phyloP scores from a whole-genome alignment of 306 rosid species.

The Cyclanthera cordifolia region DNA sequence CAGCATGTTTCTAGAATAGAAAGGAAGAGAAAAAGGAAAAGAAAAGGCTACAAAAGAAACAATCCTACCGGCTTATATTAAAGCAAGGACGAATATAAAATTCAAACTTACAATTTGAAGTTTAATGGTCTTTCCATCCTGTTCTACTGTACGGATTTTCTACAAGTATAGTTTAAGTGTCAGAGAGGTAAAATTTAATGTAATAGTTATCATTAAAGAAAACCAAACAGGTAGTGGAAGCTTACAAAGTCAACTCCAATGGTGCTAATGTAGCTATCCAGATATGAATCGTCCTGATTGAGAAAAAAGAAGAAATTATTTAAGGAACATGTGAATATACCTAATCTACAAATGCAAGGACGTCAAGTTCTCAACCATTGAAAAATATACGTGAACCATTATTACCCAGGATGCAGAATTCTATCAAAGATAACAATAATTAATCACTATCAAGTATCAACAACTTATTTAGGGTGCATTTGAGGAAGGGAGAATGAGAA shows the following conservation, averaged over 20 bases:
- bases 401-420: not conserved
- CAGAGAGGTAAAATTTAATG: constrained; percentile 10
- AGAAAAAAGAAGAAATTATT: constrained; percentile 17
- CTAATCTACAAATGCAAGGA: not conserved
- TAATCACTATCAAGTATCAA: not conserved
- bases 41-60: no score
- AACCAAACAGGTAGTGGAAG: constrained; percentile 11
- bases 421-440: not conserved
- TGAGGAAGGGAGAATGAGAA: no score
- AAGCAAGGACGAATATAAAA: not conserved
- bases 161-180: constrained; percentile 20
- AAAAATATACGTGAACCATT: not conserved
- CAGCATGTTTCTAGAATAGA: not conserved
- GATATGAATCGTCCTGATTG: constrained; percentile 65
- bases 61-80: no score
- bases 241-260: constrained; percentile 77
- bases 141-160: constrained; percentile 79
- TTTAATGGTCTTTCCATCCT: constrained; percentile 70
- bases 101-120: constrained; percentile 60
- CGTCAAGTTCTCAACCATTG: not conserved
- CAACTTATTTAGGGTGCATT: not conserved
- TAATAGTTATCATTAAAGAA: not conserved
- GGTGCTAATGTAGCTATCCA: constrained; percentile 78
- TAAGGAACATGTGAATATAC: constrained; percentile 5
- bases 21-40: not conserved